Evolutionary conservation across 345 rosid genomes (phyloP), one percentile per base, ranked within the genome.

Genomic region (Citropsis articulata): DNA sequence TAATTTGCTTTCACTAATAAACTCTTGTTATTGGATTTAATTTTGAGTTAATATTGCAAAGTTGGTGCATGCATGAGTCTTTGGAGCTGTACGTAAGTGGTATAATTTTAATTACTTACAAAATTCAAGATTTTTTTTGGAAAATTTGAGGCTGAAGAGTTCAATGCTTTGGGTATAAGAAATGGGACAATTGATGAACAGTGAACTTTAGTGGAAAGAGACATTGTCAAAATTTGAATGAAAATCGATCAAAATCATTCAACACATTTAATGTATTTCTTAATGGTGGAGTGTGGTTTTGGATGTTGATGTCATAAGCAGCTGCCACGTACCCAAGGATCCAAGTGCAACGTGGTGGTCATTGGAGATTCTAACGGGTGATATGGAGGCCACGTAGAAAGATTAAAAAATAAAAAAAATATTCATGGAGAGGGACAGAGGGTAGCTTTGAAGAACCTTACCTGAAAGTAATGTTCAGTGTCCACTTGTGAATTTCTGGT

Each of bases 121-220:
- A 36, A 76, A 66, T 24, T 18, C 9, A 45, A 8, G 59, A 50
- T 53, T 4, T 53, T 30, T 76, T 76, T 33, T 7, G 63, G 1
- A 16, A 31, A 56, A 35, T 66, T 55, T 12, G 24, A 27, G 53
- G 9, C 21, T 18, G 9, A 28, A 27, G 76, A 61, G 72, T 38
- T 42, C 68, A 53, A 66, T 65, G 35, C 83, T 83, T 86, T 3
- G 27, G 73, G 62, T 31, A 30, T 84, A 79, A 76, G 85, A 70
- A 81, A 83, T 27, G 56, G 59, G 59, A 69, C n/a, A 73, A 66
- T 31, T 4, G 38, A 18, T 16, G 33, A 50, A 69, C 10, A 38
- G 57, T n/a, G 50, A 63, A 73, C 56, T 9, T 36, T 12, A 4
- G 33, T 24, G 21, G 78, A 76, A 76, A 76, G 36, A 7, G 78